Evolutionary conservation across 2,329 filamentous ascomycete genomes (phyloP), one percentile per base, ranked within the genome.

Genomic region (Coniochaeta sp.): DNA sequence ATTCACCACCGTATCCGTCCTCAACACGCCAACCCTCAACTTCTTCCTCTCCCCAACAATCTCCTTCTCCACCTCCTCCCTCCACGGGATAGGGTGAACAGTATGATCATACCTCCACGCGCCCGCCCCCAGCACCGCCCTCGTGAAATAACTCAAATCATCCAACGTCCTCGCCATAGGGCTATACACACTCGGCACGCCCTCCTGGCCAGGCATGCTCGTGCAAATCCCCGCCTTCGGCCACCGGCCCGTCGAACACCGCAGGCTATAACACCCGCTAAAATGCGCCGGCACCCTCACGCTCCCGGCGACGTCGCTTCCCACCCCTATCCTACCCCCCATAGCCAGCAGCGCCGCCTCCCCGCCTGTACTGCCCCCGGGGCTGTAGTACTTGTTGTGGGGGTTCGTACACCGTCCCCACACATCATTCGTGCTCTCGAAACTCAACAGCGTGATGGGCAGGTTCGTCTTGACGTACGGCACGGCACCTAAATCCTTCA

Each of bases 381-480:
- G 90, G 0, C 88, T 91, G 71, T 95, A 96, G 33, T 80, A 82
- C n/a, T 71, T 69, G 63, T 90, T 91, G 68, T 95, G 89, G 0
- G 91, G 91, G 64, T 96, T 96, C 14, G 79, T 84, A 58, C 80
- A 85, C 28, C 83, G 79, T 8, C 92, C 91, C 89, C 91, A 97
- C 18, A 96, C 74, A 55, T 80, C 79, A 61, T 83, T 83, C 51
- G 82, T 82, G 14, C 87, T 91, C 67, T 95, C 91, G 61, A 95
- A 95, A 52, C 86, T 91, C 35, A 95, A 76, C 1, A 96, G 78
- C 0, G 91, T 95, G 52, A 92, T 87, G 5, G 91, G 92, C 2
- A 95, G 67, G 56, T 94, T 94, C 1, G 91, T 96, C 75, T 96
- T 97, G 57, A 91, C 89, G 64, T 95, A 96, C 0, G 91, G 91